Base-by-base conservation (phyloP, 2,329 filamentous ascomycete species). In the Aspergillus ibericus region DNA sequence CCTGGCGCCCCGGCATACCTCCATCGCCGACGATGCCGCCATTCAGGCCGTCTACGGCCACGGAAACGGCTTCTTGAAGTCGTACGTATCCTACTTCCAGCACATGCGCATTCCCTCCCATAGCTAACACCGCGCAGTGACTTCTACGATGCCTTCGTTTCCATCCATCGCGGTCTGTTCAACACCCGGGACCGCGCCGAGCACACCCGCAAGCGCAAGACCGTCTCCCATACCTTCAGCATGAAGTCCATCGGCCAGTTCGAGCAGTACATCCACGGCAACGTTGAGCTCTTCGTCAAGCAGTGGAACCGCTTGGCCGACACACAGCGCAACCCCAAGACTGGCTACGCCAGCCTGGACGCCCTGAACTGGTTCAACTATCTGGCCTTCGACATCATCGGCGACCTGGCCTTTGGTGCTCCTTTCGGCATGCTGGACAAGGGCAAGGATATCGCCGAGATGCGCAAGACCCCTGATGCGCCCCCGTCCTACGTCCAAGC, bases 141-240 rank as follows among this genome's bases (percentile, higher is more conserved):
- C 2, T 96, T 93, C 77, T 96, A 96, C 68, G 91, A 96, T 69
- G 90, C 91, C 51, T 96, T 96, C 68, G 92, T 96, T 55, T 93
- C 90, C 12, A 96, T 96, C 69, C 85, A 84, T 52, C 85, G 91
- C 12, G 92, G 92, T 18, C 82, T 97, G 12, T 97, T 96, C 85
- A 96, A 96, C 75, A 96, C 92, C 0, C 83, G 93, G 32, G 86
- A 93, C 76, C 85, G 93, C 50, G 81, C 81, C 0, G 91, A 96
- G 70, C 92, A 97, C 74, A 88, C 88, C 0, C 87, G 92, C 63
- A 97, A 96, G 83, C 86, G 92, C 68, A 96, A 96, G 83, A 88
- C 91, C 2, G 85, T 96, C 49, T 87, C 90, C 1, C 91, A 96
- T 74, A 95, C 91, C 32, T 96, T 96, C 77, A 90, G 88, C 13